Evolutionary conservation across 345 rosid species (phyloP), one percentile per base, ranked within the genome.

Genomic region (Hibiscus mutabilis): DNA sequence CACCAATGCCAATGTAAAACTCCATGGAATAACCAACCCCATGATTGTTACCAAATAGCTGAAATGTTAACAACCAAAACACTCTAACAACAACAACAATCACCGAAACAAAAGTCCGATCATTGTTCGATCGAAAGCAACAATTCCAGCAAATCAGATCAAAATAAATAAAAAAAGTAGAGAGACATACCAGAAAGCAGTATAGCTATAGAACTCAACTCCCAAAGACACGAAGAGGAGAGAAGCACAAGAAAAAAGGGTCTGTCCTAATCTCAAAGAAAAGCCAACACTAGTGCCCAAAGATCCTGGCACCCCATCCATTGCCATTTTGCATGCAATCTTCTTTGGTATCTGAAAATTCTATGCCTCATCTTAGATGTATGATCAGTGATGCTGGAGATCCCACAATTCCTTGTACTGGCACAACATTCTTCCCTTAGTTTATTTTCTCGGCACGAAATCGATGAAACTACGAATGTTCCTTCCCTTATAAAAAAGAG

Each of bases 11-110:
- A 93, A 72, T 42, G 94, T 85, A 74, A 86, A 71, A 76, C 93
- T 89, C 97, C 98, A 93, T 27, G 98, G 98, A 73, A 93, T 88
- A 5, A 87, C 82, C 80, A 91, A 81, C 55, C 96, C 94, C 97
- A 93, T 93, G 80, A 88, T 81, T 24, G 89, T 87, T 37, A 87
- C 98, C 85, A 91, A 78, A 83, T 78, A 93, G 86, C 98, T 93
- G 88, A 68, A 79, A 9, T 67, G 49, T 68, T 12, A 75, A 67
- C 67, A 60, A 68, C 12, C 16, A 75, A 44, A 5, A 21, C n/a
- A 35, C 25, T 35, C 6, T 4, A 4, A 33, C 35, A 33, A 33
- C 35, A 33, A 33, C 35, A 31, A 60, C 44, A 60, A 7, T 3
- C 33, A 8, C 18, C 25, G 6, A 25, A 12, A 5, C 14, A 59